Conservation (phyloP, 2,329 filamentous ascomycete species). For the Ascochyta rabiei region DNA sequence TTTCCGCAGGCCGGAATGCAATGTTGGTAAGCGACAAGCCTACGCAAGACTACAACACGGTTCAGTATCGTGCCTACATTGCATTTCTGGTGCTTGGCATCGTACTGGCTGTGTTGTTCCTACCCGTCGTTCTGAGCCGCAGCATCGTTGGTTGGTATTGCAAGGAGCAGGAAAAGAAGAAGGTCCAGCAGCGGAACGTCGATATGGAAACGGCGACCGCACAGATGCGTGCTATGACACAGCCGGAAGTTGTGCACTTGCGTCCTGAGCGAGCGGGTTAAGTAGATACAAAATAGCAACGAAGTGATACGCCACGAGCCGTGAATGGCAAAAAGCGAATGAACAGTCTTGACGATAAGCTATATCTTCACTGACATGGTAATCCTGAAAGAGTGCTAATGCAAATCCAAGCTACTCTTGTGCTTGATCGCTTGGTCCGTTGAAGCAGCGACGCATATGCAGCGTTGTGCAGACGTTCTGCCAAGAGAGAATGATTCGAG, state of each 20-base stretch:
- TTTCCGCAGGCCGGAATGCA: not conserved
- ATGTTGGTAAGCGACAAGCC: not conserved
- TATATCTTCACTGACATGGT: not conserved
- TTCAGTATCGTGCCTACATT: not conserved
- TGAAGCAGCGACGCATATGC: too few relatives aligned
- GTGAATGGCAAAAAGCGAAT: not conserved
- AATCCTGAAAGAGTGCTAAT: too few relatives aligned
- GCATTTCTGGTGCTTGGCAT: slow-evolving; percentile 2
- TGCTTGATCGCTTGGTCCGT: too few relatives aligned
- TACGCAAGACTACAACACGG: not conserved
- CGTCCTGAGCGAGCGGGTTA: slow-evolving; percentile 1
- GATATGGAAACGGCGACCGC: not conserved
- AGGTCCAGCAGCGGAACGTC: not conserved
- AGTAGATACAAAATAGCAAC: not conserved
- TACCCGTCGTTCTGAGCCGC: not conserved
- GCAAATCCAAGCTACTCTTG: too few relatives aligned
- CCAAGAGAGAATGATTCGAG: too few relatives aligned
- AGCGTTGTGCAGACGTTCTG: too few relatives aligned
- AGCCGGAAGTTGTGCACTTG: not conserved
- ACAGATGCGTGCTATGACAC: not conserved
- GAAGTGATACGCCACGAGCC: not conserved
- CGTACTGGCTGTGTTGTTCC: not conserved
- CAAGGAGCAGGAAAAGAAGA: not conserved
- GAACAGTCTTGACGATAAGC: not conserved
- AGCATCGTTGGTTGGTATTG: not conserved